A percentile compares a stretch with the other conserved stretches of the same genome.
phyloP scores from a whole-genome alignment of 1,139 yeast species.

The Blastobotrys persicus region DNA sequence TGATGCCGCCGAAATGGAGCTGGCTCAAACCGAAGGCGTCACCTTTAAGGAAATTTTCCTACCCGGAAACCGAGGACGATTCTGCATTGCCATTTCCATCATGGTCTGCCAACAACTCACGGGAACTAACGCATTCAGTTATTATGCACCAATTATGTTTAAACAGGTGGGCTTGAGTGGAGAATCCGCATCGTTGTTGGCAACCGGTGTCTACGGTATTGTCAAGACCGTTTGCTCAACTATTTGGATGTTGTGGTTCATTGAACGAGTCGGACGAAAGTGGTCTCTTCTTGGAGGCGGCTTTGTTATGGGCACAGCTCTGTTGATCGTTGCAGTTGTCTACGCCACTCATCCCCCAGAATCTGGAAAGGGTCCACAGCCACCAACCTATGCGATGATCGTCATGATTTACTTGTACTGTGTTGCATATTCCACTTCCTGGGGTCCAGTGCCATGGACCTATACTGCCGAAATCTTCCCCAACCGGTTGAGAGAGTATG shows the following conservation, averaged over 20 bases:
- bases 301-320: slow-evolving; percentile 42
- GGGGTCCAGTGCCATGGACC: slow-evolving; percentile 43
- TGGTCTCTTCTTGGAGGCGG: slow-evolving; percentile 49
- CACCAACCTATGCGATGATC: slow-evolving; percentile 23
- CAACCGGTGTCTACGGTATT: slow-evolving; percentile 50
- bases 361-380: slow-evolving; percentile 2
- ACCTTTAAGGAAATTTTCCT: slow-evolving; percentile 19
- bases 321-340: slow-evolving; percentile 27
- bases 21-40: slow-evolving; percentile 17
- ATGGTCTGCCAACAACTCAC: slow-evolving; percentile 23
- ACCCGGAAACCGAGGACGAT: slow-evolving; percentile 19
- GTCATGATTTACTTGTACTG: slow-evolving; percentile 38
- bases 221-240: slow-evolving; percentile 50
- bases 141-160: slow-evolving; percentile 54
- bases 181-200: slow-evolving; percentile 45
- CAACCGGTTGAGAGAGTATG: slow-evolving; percentile 48
- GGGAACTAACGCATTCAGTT: slow-evolving; percentile 29
- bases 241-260: slow-evolving; percentile 44
- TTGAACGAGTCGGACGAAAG: slow-evolving; percentile 52
- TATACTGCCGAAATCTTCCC: slow-evolving; percentile 56
- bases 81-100: slow-evolving; percentile 17
- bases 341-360: slow-evolving; percentile 27
- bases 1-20: slow-evolving; percentile 19
- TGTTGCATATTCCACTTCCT: slow-evolving; percentile 36
- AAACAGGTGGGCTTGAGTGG: slow-evolving; percentile 45